These are phyloP conservation scores for Aaosphaeria pasadenensis DNA, from an alignment of 2,329 filamentous ascomycete genomes.

Conservation along the genomic window DNA sequence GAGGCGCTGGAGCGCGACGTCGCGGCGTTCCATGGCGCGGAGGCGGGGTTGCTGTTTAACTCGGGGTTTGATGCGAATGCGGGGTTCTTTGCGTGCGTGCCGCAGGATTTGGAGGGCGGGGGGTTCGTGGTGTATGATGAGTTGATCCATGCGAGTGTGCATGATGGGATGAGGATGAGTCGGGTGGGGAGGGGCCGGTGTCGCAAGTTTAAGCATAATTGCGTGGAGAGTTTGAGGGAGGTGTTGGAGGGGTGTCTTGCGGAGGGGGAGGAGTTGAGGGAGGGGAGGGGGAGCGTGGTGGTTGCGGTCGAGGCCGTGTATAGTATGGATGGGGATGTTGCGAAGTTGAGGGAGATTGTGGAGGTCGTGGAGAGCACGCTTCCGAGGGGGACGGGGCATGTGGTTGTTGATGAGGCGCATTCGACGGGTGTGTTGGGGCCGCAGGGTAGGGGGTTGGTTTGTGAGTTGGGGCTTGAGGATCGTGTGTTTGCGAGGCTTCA, in stretches of 20 bases:
- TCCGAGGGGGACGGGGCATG: slow-evolving; percentile 56
- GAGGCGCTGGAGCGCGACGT: slow-evolving; percentile 58
- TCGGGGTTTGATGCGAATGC: slow-evolving; percentile 53
- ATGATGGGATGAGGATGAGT: slow-evolving; percentile 70
- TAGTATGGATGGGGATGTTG: slow-evolving; percentile 76
- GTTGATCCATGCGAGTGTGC: slow-evolving; percentile 71
- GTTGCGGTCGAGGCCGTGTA: slow-evolving; percentile 46
- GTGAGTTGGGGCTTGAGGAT: slow-evolving; percentile 53
- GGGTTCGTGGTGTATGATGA: slow-evolving; percentile 67
- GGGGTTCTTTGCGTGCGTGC: slow-evolving; percentile 47
- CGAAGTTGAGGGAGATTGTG: slow-evolving; percentile 59
- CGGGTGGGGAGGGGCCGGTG: slow-evolving; percentile 35
- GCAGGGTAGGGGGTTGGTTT: slow-evolving; percentile 56
- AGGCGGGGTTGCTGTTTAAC: slow-evolving; percentile 58
- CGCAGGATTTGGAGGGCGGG: slow-evolving; percentile 43
- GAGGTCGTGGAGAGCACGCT: slow-evolving; percentile 54
- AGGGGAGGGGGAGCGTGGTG: slow-evolving; percentile 28
- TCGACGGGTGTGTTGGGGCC: slow-evolving; percentile 58
- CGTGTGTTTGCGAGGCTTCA: slow-evolving; percentile 58
- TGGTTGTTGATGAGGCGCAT: slow-evolving; percentile 67
- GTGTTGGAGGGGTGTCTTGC: slow-evolving; percentile 29
- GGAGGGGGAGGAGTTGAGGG: slow-evolving; percentile 26
- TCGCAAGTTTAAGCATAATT: slow-evolving; percentile 57
- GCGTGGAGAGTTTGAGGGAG: slow-evolving; percentile 31
- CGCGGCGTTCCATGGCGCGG: slow-evolving; percentile 58